Percentiles rank a stretch among this genome's conserved stretches.
Conservation (phyloP, 2,329 filamentous ascomycete genomes). For the Fusarium phyllophilum region DNA sequence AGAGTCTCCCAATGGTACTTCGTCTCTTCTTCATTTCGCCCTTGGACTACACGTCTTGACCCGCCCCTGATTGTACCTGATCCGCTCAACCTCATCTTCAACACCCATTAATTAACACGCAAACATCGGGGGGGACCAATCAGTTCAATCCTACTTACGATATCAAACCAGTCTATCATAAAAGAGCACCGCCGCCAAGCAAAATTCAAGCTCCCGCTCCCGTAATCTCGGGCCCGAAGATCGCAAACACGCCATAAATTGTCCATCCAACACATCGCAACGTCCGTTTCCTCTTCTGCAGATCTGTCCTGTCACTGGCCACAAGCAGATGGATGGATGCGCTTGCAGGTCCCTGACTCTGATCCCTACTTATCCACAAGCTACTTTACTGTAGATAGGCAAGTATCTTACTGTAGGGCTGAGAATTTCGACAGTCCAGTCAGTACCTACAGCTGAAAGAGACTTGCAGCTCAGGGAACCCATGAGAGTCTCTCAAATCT, state of each 20-base stretch:
- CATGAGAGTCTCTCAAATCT: conserved; percentile 9
- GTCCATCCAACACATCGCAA: neutral
- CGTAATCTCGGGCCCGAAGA: conserved; percentile 30
- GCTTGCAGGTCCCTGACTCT: conserved; percentile 8
- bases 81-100: neutral
- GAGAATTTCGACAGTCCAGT: neutral
- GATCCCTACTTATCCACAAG: conserved; percentile 1
- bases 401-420: conserved; percentile 8
- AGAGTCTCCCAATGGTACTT: neutral
- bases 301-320: conserved; percentile 23
- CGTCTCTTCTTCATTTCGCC: neutral
- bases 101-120: neutral
- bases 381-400: conserved; percentile 1
- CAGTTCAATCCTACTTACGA: neutral
- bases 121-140: conserved; percentile 3
- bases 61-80: neutral
- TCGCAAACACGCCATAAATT: conserved; percentile 13
- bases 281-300: neutral
- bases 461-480: conserved; percentile 25
- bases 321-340: conserved; percentile 7
- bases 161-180: neutral
- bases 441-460: conserved; percentile 10
- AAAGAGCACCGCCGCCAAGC: conserved; percentile 19
- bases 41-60: neutral
- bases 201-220: conserved; percentile 5